These are phyloP conservation scores for Phascolomyces articulosus DNA, from an alignment of 371 early-diverging fungal species.

Conservation along the genomic window DNA sequence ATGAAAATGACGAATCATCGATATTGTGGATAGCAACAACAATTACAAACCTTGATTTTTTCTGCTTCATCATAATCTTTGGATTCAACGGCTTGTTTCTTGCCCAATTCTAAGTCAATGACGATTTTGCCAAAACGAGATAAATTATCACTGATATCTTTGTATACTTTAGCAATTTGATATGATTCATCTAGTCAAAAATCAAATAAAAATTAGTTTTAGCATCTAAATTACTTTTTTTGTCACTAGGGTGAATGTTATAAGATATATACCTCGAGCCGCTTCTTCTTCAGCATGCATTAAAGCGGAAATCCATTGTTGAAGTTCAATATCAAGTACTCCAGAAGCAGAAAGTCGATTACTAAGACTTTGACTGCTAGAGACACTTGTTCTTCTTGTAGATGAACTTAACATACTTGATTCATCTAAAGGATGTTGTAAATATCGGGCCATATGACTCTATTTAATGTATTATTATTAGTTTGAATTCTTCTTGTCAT, in stretches of 20 bases:
- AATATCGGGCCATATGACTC: constrained; percentile 29
- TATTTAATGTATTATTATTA: constrained; percentile 7
- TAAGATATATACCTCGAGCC: constrained; percentile 28
- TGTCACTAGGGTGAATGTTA: background rate
- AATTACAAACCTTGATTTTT: constrained; percentile 51
- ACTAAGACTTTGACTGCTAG: constrained; percentile 37
- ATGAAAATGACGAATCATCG: too few relatives aligned
- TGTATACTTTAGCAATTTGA: constrained; percentile 57
- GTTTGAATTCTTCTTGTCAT: background rate
- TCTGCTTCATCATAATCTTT: constrained; percentile 82
- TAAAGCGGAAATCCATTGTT: constrained; percentile 43
- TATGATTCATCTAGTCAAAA: constrained; percentile 17
- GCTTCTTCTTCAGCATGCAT: constrained; percentile 42
- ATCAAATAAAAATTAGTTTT: background rate
- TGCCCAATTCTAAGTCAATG: constrained; percentile 56
- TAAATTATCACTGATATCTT: constrained; percentile 39
- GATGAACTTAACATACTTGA: constrained; percentile 45
- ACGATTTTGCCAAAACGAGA: constrained; percentile 58
- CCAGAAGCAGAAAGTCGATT: constrained; percentile 29
- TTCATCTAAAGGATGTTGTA: constrained; percentile 33
- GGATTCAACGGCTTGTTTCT: constrained; percentile 62
- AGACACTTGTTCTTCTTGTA: constrained; percentile 48
- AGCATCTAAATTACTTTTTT: background rate
- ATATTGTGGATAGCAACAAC: too few relatives aligned
- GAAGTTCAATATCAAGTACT: constrained; percentile 39